phyloP scores from a whole-genome alignment of 2,329 filamentous ascomycete genomes.

The Chaetomiaceae sp. region DNA sequence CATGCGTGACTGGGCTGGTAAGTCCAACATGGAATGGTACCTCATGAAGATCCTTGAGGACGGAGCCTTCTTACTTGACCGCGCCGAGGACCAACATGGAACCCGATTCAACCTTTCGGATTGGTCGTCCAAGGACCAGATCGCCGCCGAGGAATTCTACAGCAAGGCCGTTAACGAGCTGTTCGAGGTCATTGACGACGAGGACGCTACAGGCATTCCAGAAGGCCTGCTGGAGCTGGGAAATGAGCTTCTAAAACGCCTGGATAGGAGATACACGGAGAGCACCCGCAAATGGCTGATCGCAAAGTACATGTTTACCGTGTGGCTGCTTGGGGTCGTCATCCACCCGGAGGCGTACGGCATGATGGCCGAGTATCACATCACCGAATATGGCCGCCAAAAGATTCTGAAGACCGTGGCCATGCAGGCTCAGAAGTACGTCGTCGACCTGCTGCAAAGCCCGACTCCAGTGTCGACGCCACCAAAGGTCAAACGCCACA shows the following conservation, averaged over 20 bases:
- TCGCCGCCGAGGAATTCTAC: conserved; percentile 84
- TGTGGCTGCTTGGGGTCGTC: conserved; percentile 77
- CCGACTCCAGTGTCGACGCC: conserved; percentile 60
- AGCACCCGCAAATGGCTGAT: conserved; percentile 79
- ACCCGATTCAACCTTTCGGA: conserved; percentile 67
- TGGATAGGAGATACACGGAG: conserved; percentile 67
- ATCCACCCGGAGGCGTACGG: conserved; percentile 80
- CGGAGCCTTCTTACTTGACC: conserved; percentile 84
- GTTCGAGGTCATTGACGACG: conserved; percentile 82
- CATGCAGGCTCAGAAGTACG: conserved; percentile 71
- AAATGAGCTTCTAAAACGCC: conserved; percentile 73
- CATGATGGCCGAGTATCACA: conserved; percentile 83
- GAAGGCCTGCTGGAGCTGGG: conserved; percentile 79
- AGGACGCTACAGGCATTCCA: conserved; percentile 79
- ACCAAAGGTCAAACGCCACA: conserved; percentile 59
- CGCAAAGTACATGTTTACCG: conserved; percentile 87
- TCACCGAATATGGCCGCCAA: conserved; percentile 84
- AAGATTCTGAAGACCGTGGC: conserved; percentile 77
- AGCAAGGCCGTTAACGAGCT: conserved; percentile 73
- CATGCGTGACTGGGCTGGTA: conserved; percentile 85
- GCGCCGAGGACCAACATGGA: conserved; percentile 72
- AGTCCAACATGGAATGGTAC: conserved; percentile 85
- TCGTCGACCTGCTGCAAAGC: conserved; percentile 72
- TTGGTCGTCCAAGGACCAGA: conserved; percentile 73
- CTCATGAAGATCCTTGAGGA: conserved; percentile 92